phyloP scores from a whole-genome alignment of 192 early-diverging fungal species.

The Lobosporangium transversale region DNA sequence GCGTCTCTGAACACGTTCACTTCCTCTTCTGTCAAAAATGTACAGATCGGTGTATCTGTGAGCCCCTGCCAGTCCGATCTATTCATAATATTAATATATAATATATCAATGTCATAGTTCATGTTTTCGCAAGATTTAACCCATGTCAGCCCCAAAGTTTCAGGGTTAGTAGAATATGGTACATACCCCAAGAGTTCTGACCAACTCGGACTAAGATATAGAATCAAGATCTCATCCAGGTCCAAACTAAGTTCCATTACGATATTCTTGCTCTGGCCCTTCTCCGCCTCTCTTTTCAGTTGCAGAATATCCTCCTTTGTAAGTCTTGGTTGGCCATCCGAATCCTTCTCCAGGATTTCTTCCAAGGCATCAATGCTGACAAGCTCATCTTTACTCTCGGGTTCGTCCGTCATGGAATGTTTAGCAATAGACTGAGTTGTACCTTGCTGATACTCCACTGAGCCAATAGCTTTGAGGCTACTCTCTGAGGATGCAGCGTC shows the following conservation, averaged over 20 bases:
- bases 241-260: constrained; percentile 81
- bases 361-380: constrained; percentile 23
- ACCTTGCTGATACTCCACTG: background rate
- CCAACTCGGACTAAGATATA: constrained; percentile 77
- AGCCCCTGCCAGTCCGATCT: constrained; percentile 61
- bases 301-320: constrained; percentile 56
- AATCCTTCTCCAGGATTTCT: constrained; percentile 29
- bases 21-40: constrained; percentile 68
- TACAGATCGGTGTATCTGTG: constrained; percentile 57
- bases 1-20: constrained; percentile 71
- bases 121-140: background rate
- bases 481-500: background rate
- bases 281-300: constrained; percentile 69
- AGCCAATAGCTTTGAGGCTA: background rate
- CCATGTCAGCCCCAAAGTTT: background rate
- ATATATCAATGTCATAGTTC: too few species aligned
- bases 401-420: background rate
- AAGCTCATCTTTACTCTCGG: constrained; percentile 14
- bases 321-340: constrained; percentile 19
- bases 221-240: constrained; percentile 55
- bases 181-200: constrained; percentile 76
- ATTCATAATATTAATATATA: constrained; percentile 4
- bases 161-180: background rate
- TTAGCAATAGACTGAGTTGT: background rate
- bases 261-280: constrained; percentile 75